A percentile compares a stretch with the other conserved stretches of the same genome.
phyloP scores from a whole-genome alignment of 352 stramenopile species.

The Phytophthora fragariae region DNA sequence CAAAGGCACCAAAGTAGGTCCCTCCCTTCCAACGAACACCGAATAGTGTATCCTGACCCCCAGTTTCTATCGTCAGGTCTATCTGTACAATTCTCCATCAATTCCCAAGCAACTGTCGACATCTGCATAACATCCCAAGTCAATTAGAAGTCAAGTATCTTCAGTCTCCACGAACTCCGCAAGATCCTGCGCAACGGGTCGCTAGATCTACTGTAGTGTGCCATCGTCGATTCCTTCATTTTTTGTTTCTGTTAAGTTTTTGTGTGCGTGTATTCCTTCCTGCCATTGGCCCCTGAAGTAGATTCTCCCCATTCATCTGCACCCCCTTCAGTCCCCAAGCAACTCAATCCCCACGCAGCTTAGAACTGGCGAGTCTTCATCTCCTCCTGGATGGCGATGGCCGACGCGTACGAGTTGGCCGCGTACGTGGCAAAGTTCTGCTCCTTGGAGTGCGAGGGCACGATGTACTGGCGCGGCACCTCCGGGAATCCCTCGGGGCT shows the following conservation, averaged over 20 bases:
- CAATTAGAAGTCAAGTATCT: not conserved
- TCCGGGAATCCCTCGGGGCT: conserved; percentile 73
- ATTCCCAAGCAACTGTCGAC: conserved; percentile 11
- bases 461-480: conserved; percentile 79
- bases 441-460: conserved; percentile 71
- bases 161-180: not conserved
- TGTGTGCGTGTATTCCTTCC: not conserved
- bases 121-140: conserved; percentile 11
- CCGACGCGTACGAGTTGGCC: conserved; percentile 88
- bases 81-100: conserved; percentile 59
- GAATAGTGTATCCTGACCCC: not conserved
- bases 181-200: not conserved
- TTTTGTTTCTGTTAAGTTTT: conserved; percentile 27
- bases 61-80: conserved; percentile 46
- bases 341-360: conserved; percentile 15
- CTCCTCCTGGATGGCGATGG: conserved; percentile 81
- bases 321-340: not conserved
- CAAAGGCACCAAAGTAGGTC: conserved; percentile 86
- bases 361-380: conserved; percentile 87
- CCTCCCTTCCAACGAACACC: not conserved
- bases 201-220: conserved; percentile 8
- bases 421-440: conserved; percentile 83
- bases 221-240: conserved; percentile 36
- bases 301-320: conserved; percentile 6
- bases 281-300: conserved; percentile 1